phyloP scores from a whole-genome alignment of 108 stramenopile genomes.

The Schizochytrium sp. region DNA sequence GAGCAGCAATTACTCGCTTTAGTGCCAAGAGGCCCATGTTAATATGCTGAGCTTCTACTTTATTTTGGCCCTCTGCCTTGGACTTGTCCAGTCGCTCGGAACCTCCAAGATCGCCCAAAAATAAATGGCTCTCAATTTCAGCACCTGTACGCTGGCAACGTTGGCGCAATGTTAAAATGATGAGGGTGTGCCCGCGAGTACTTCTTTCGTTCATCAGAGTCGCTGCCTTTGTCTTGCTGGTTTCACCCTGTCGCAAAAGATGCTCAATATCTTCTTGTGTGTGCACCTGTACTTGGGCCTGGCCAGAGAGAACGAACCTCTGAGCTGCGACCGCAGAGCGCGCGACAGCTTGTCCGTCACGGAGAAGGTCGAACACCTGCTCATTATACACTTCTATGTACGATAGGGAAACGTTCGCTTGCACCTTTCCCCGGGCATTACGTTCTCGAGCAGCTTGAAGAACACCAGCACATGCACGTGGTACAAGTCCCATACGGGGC shows the following conservation, averaged over 20 bases:
- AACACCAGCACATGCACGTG: constrained; percentile 75
- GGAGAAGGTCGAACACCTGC: constrained; percentile 77
- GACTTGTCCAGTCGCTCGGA: constrained; percentile 80
- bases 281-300: constrained; percentile 70
- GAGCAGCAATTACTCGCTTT: constrained; percentile 76
- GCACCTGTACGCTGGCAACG: constrained; percentile 67
- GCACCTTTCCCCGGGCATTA: constrained; percentile 64
- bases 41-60: constrained; percentile 81
- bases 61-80: constrained; percentile 61
- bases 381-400: constrained; percentile 82
- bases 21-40: constrained; percentile 80
- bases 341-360: constrained; percentile 69
- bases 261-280: constrained; percentile 65
- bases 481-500: constrained; percentile 69
- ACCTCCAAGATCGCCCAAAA: constrained; percentile 81
- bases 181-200: constrained; percentile 79
- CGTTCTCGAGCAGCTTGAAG: constrained; percentile 66
- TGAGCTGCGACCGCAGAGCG: constrained; percentile 79
- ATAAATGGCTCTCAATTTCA: constrained; percentile 71
- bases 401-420: constrained; percentile 67
- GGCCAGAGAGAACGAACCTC: constrained; percentile 76
- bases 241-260: constrained; percentile 71
- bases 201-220: constrained; percentile 81
- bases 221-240: constrained; percentile 76
- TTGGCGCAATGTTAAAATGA: constrained; percentile 77